Evolutionary conservation across 176 grass and related monocot species (phyloP).

Genomic region (Juncus inflexus): DNA sequence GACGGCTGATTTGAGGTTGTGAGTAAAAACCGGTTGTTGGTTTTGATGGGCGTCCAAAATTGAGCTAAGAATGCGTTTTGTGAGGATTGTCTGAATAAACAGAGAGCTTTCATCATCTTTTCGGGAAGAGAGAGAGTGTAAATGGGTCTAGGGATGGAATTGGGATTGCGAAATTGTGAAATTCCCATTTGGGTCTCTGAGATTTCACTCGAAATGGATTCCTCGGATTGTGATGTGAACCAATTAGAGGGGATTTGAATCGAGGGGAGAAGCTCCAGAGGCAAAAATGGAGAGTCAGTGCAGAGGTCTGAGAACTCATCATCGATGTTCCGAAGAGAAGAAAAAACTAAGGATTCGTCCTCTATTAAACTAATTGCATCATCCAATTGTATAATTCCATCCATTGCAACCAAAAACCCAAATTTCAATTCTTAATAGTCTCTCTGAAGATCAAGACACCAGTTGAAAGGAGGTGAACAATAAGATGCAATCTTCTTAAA

Average conservation of each 20-base stretch:
- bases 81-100: conserved; percentile 42
- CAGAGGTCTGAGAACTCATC: conserved; percentile 33
- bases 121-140: conserved; percentile 29
- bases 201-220: conserved; percentile 15
- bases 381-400: background rate
- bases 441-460: too few species aligned
- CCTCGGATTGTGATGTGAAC: conserved; percentile 8
- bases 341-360: conserved; percentile 33
- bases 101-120: conserved; percentile 51
- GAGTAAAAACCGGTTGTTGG: conserved; percentile 35
- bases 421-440: too few species aligned
- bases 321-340: conserved; percentile 34
- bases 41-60: conserved; percentile 52
- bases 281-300: conserved; percentile 18
- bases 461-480: too few species aligned
- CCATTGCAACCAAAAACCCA: conserved; percentile 1
- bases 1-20: conserved; percentile 58
- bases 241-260: conserved; percentile 13
- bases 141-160: conserved; percentile 26
- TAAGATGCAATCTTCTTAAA: too few species aligned
- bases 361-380: background rate
- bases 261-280: background rate
- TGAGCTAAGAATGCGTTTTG: conserved; percentile 38
- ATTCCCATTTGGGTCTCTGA: background rate
- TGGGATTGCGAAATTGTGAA: background rate